Evolutionary conservation across 2,329 filamentous ascomycete genomes (phyloP).

Genomic region (Aspergillus thermomutatus): DNA sequence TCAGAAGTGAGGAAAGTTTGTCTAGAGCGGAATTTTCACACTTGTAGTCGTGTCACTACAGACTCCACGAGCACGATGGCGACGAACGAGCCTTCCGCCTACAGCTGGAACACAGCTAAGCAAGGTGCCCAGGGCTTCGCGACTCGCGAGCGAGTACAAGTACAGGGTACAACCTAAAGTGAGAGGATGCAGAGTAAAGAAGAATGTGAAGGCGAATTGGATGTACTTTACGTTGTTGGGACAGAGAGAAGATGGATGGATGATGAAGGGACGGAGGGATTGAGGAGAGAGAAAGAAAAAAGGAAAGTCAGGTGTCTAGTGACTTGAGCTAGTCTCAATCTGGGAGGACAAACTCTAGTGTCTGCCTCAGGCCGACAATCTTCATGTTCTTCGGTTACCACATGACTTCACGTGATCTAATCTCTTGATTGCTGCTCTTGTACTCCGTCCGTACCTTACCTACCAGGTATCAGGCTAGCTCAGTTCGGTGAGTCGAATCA

Average conservation of each 20-base stretch:
- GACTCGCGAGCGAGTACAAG: slow-evolving; percentile 35
- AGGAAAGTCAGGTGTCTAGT: slow-evolving; percentile 15
- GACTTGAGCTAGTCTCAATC: slow-evolving; percentile 7
- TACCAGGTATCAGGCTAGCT: neutral
- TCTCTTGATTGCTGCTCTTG: neutral
- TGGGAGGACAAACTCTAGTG: neutral
- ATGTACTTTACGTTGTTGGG: slow-evolving; percentile 2
- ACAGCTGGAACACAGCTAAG: slow-evolving; percentile 40
- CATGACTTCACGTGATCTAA: slow-evolving; percentile 5
- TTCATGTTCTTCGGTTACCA: neutral
- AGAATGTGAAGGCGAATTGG: slow-evolving; percentile 8
- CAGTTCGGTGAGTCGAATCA: slow-evolving; percentile 9
- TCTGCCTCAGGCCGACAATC: neutral
- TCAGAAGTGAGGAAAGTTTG: slow-evolving; percentile 14
- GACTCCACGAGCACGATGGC: slow-evolving; percentile 33
- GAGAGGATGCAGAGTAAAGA: slow-evolving; percentile 18
- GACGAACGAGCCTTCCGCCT: slow-evolving; percentile 32
- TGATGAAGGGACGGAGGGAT: slow-evolving; percentile 5
- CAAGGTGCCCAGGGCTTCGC: slow-evolving; percentile 26
- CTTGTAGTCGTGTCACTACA: slow-evolving; percentile 36
- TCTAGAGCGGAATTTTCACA: slow-evolving; percentile 24
- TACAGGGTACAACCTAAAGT: slow-evolving; percentile 34
- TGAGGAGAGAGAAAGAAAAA: slow-evolving; percentile 2
- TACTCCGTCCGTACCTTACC: too few relatives aligned
- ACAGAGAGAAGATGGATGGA: slow-evolving; percentile 5